Base-by-base conservation (phyloP, 1,284 basidiomycete species). In the Ustilago loliicola region DNA sequence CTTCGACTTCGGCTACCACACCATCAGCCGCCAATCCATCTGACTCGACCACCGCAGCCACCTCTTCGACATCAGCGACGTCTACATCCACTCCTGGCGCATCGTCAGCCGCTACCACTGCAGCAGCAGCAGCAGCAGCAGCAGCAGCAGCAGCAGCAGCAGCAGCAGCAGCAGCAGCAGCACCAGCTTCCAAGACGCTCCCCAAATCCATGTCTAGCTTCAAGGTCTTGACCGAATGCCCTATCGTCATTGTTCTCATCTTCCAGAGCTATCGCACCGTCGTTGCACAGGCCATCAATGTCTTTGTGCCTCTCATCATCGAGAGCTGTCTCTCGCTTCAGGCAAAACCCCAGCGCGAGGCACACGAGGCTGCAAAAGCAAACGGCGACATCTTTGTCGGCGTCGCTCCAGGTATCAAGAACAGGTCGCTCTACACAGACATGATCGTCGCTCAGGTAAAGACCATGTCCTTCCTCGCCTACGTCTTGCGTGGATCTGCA, bases 211-310 rank as follows among this genome's bases (percentile, higher is more conserved):
- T 77, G 55, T 74, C 73, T 40, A 96, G 95, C 85, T 97, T 98
- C 89, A 98, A 98, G 87, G 93, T 98, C 15, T 89, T 98, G 27
- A 92, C 94, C 7, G 97, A 99, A 87, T 93, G 97, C 88, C 94
- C 94, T 8, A 93, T 97, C 88, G 92, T 95, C 21, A 92, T 98
- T 78, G 94, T 97, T 47, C 91, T 96, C 48, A 93, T 98, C 87
- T 92, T 94, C 72, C 96, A 98, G 87, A 91, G 91, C 34, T 92
- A 93, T 70, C 89, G 90, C 42, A 86, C 91, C 62, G 91, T 93
- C 56, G 89, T 91, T 77, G 86, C 87, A 9, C 89, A 91, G 9
- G 89, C 91, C 30, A 91, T 97, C 77, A 91, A 92, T 79, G 89
- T 91, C 40, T 92, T 93, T 42, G 90, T 96, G 48, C 90, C 91